Base-by-base conservation (phyloP, 2,329 filamentous ascomycete species). In the Diaporthe citri region DNA sequence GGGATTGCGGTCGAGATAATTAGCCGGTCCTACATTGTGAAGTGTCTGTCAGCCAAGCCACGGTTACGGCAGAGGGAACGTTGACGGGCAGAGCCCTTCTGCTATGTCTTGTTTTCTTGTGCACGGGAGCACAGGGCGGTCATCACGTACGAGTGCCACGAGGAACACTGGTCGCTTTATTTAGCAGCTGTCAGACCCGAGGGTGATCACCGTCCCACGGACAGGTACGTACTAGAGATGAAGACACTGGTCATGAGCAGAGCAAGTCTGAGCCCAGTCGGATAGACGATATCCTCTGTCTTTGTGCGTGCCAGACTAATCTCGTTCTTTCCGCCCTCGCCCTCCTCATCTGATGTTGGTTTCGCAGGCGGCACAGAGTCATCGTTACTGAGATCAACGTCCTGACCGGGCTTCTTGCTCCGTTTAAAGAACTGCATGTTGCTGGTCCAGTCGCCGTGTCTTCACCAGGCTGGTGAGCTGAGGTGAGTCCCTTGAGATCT, bases 1-100 rank as follows among this genome's bases (percentile, higher is more conserved):
- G 83, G 84, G 60, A 85, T 83, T n/a, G 83, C 84, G 2, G 84
- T 85, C 0, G 82, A 80, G 71, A 84, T 80, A 74, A 84, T 84
- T 31, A 83, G 78, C 17, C 82, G 80, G 77, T 85, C 84, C 73
- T 78, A 34, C 17, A 2, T 0, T n/a, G n/a, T 64, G 3, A 41
- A 9, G 22, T 66, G 46, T 46, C 9, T 43, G n/a, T 41, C 25
- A 41, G 28, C 41, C 39, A 48, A 25, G n/a, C 31, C 9, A 22
- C 17, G 17, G 43, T 57, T 9, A 36, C 13, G 20, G 59, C 25
- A 51, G 15, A 10, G 22, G 48, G n/a, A 36, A n/a, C 20, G 15
- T 13, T 52, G 28, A 20, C 20, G 0, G 46, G 15, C 10, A 43
- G 31, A 46, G 20, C 17, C 43, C 56, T 41, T 25, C n/a, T 39